Evolutionary conservation across 129 eudicot species (phyloP).

Genomic region (Kitagawia praeruptora): DNA sequence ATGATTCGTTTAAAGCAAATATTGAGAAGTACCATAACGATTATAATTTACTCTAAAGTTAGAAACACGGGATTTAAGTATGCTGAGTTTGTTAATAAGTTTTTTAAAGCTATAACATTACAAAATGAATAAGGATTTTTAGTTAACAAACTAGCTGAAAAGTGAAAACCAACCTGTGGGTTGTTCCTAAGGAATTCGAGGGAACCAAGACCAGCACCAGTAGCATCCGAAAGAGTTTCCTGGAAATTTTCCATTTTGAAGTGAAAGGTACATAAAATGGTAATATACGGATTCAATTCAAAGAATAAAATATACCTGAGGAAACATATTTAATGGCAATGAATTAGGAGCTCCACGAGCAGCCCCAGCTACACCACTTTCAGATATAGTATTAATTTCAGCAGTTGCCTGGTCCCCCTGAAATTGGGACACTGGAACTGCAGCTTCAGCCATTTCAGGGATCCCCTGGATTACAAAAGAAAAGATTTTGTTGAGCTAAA

Average conservation of each 20-base stretch:
- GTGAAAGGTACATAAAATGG: slow-evolving; percentile 10
- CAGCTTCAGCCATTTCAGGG: slow-evolving; percentile 71
- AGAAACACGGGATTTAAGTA: neutral
- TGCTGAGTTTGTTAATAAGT: neutral
- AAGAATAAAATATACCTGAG: slow-evolving; percentile 48
- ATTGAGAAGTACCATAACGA: neutral
- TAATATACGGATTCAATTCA: neutral
- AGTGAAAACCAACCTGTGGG: slow-evolving; percentile 53
- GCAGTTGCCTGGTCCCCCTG: slow-evolving; percentile 29
- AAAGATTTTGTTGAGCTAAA: neutral
- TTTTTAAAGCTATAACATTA: neutral
- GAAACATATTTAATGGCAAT: slow-evolving; percentile 84
- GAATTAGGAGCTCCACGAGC: slow-evolving; percentile 85
- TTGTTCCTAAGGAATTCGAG: slow-evolving; percentile 90
- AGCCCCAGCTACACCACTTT: slow-evolving; percentile 24
- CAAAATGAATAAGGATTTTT: neutral
- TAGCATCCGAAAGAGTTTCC: slow-evolving; percentile 67
- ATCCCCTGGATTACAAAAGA: slow-evolving; percentile 50
- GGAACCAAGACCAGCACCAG: slow-evolving; percentile 69
- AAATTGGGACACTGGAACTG: slow-evolving; percentile 55
- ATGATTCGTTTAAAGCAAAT: neutral
- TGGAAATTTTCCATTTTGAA: slow-evolving; percentile 15
- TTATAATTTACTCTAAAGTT: neutral
- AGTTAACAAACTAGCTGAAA: slow-evolving; percentile 3
- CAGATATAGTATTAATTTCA: slow-evolving; percentile 13